phyloP scores from a whole-genome alignment of 2,329 filamentous ascomycete species.

The Cladosporium phlei region DNA sequence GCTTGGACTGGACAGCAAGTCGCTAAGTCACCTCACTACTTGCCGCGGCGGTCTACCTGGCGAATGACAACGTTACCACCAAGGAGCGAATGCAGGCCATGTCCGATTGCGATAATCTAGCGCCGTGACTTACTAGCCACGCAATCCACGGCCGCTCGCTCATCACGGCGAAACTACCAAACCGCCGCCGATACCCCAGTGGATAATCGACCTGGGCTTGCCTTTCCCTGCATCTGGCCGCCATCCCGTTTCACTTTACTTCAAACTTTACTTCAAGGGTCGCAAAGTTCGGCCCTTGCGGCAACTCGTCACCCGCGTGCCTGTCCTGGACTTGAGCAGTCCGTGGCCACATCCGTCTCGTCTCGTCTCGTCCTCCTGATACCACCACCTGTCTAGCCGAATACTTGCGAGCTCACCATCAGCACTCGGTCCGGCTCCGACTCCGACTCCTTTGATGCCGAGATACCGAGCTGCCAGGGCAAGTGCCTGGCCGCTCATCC shows the following conservation, averaged over 20 bases:
- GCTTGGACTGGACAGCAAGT: too few species aligned
- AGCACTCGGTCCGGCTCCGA: too few species aligned
- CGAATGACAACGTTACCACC: conserved; percentile 9
- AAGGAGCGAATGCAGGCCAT: too few species aligned
- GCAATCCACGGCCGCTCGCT: neutral
- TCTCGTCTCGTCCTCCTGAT: too few species aligned
- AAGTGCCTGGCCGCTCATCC: conserved; percentile 10
- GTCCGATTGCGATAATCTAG: conserved; percentile 11
- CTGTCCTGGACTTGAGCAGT: neutral
- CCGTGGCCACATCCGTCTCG: neutral
- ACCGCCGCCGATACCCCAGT: neutral
- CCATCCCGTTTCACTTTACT: conserved; percentile 7
- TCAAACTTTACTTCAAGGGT: conserved; percentile 12
- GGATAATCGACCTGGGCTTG: neutral
- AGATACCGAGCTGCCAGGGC: neutral
- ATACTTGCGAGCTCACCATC: neutral
- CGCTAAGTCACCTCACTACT: neutral
- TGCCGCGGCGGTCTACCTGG: conserved; percentile 3
- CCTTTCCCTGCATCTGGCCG: conserved; percentile 11
- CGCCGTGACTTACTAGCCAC: conserved; percentile 6
- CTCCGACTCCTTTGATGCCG: neutral
- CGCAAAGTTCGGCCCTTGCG: conserved; percentile 13
- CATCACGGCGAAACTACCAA: neutral
- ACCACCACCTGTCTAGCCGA: too few species aligned
- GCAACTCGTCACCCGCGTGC: conserved; percentile 3